These are phyloP conservation scores for Clarireedia homoeocarpa DNA, from an alignment of 2,329 filamentous ascomycete genomes.

Conservation along the genomic window DNA sequence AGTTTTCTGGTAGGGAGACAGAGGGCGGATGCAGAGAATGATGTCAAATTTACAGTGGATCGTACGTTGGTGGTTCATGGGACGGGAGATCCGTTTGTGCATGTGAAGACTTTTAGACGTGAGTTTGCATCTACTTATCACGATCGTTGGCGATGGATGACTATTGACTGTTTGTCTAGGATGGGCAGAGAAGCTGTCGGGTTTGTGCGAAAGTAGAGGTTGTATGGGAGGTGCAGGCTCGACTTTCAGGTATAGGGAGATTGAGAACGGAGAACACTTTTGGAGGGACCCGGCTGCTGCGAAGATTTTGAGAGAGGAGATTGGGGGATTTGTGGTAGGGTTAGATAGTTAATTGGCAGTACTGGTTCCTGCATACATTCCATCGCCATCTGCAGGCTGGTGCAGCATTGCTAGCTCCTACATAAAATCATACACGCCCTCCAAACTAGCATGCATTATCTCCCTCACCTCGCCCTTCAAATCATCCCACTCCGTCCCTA, in stretches of 20 bases:
- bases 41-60: conserved; percentile 49
- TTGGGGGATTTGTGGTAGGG: background rate
- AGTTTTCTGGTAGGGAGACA: conserved; percentile 19
- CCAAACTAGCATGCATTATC: background rate
- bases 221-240: background rate
- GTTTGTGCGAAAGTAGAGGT: background rate
- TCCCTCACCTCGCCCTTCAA: background rate
- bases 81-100: conserved; percentile 65
- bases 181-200: background rate
- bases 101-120: conserved; percentile 49
- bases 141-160: background rate
- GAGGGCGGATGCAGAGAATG: conserved; percentile 27
- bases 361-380: too few relatives aligned
- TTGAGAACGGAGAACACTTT: conserved; percentile 3
- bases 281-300: background rate
- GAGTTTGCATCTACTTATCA: background rate
- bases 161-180: background rate
- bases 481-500: conserved; percentile 1
- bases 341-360: background rate
- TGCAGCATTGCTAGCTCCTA: background rate
- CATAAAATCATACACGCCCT: background rate
- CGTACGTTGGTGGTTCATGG: conserved; percentile 68
- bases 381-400: too few relatives aligned
- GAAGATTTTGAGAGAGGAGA: background rate
- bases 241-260: background rate